Base-by-base conservation (phyloP, 2,329 filamentous ascomycete genomes). In the Trichoderma cornu-damae region DNA sequence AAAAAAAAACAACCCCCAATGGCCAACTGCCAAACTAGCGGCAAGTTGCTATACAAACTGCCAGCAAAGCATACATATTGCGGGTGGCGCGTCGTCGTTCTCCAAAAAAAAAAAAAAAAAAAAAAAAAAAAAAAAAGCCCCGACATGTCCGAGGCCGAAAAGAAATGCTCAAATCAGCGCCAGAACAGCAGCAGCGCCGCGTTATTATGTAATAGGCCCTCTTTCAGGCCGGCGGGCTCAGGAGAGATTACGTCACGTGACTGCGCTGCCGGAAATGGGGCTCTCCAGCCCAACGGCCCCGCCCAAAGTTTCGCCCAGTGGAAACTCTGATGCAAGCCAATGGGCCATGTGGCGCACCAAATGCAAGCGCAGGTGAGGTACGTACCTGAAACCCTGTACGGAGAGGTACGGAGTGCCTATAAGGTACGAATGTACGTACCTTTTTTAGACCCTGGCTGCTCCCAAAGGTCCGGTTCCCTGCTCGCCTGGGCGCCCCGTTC, bases 281-380 rank as follows among this genome's bases (percentile, higher is more conserved):
- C n/a, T n/a, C 54, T 57, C 42, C 54, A 57, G 54, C 47, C 47
- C 54, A 57, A 43, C 26, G 12, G 22, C 53, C 38, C 34, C 53
- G 42, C 7, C 35, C 34, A 57, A 48, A n/a, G n/a, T n/a, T n/a
- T 38, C 47, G 34, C 9, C 47, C 47, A n/a, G 18, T 12, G 49
- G 37, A 52, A 43, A 57, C 46, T 50, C 47, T 57, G 37, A 57
- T 57, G n/a, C 54, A 3, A 26, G 54, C 54, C 54, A n/a, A 57
- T 57, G 35, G 26, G 54, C 40, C 54, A 40, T 57, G 54, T 57
- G 54, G 54, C 46, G 54, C 47, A 50, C 54, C 54, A 57, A 43
- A 51, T 5, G 20, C 43, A 48, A 28, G 16, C n/a, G n/a, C n/a
- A n/a, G n/a, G 16, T 6, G n/a, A 24, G 43, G 43, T 47, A 47